Evolutionary conservation across 2,329 filamentous ascomycete species (phyloP).

Genomic region (Trichoderma brevicompactum): DNA sequence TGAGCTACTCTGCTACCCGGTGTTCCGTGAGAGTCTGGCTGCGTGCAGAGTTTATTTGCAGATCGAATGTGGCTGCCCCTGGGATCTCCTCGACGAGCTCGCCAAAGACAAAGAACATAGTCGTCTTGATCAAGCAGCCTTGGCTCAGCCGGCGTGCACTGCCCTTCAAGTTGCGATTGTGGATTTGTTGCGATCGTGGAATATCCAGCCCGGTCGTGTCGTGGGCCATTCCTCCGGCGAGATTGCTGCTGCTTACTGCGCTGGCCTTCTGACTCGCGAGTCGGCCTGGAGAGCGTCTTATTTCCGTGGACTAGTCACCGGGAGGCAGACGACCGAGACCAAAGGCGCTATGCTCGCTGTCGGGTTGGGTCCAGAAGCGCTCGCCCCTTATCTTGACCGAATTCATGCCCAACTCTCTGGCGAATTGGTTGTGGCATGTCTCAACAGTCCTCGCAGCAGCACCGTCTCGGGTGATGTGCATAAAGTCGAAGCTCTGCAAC

Average conservation of each 20-base stretch:
- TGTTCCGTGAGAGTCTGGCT: conserved; percentile 14
- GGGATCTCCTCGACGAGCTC: conserved; percentile 24
- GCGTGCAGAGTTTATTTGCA: background rate
- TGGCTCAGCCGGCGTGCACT: conserved; percentile 23
- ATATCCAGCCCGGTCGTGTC: conserved; percentile 10
- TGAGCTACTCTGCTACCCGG: conserved; percentile 23
- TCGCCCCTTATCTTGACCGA: conserved; percentile 6
- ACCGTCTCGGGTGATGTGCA: conserved; percentile 23
- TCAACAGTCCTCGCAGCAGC: conserved; percentile 21
- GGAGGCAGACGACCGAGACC: conserved; percentile 10
- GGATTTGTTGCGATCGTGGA: conserved; percentile 9
- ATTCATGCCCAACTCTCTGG: conserved; percentile 8
- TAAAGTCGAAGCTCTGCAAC: conserved; percentile 5
- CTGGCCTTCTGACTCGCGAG: conserved; percentile 11
- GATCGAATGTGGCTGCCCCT: background rate
- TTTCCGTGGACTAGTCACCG: conserved; percentile 20
- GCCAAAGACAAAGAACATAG: background rate
- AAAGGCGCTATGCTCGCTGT: conserved; percentile 27
- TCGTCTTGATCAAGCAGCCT: conserved; percentile 1
- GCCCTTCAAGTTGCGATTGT: conserved; percentile 20
- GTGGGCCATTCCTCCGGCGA: conserved; percentile 26
- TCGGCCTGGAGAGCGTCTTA: conserved; percentile 18
- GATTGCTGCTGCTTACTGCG: conserved; percentile 25
- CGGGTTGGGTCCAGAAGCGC: conserved; percentile 8
- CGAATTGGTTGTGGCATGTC: conserved; percentile 18